A percentile compares a stretch with the other conserved stretches of the same genome.
Conservation (phyloP, 345 rosid species). For the Corchorus olitorius region DNA sequence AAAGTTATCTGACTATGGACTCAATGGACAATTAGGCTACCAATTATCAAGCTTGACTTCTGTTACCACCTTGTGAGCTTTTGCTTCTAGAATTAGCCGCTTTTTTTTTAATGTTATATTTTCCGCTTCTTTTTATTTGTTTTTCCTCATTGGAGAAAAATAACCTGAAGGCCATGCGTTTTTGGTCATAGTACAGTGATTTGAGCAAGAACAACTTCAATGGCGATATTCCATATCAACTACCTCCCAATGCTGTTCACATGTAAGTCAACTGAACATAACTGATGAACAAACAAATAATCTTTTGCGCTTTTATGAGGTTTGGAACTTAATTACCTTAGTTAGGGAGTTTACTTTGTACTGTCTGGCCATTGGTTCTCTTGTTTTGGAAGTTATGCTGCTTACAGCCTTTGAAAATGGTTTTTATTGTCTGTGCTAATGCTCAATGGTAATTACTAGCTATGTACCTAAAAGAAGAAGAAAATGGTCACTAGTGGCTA, state of each 20-base stretch:
- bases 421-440: too few relatives aligned
- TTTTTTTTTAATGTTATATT: conserved; percentile 6
- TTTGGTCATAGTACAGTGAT: conserved; percentile 74
- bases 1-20: conserved; percentile 66
- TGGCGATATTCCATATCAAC: conserved; percentile 85
- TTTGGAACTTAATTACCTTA: background rate
- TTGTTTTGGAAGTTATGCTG: too few relatives aligned
- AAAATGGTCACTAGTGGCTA: too few relatives aligned
- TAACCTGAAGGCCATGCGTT: conserved; percentile 30
- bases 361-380: background rate
- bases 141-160: conserved; percentile 12
- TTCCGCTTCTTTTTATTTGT: conserved; percentile 1
- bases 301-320: background rate
- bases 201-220: conserved; percentile 87
- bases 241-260: conserved; percentile 68
- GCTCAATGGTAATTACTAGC: too few relatives aligned
- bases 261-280: conserved; percentile 49
- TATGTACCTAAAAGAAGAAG: too few relatives aligned
- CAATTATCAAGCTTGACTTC: conserved; percentile 80
- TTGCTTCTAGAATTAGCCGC: conserved; percentile 12
- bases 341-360: background rate
- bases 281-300: background rate
- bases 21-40: conserved; percentile 84
- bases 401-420: too few relatives aligned
- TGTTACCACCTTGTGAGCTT: conserved; percentile 74